phyloP scores from a whole-genome alignment of 2,329 filamentous ascomycete genomes.

The Aspergillus cejpii region DNA sequence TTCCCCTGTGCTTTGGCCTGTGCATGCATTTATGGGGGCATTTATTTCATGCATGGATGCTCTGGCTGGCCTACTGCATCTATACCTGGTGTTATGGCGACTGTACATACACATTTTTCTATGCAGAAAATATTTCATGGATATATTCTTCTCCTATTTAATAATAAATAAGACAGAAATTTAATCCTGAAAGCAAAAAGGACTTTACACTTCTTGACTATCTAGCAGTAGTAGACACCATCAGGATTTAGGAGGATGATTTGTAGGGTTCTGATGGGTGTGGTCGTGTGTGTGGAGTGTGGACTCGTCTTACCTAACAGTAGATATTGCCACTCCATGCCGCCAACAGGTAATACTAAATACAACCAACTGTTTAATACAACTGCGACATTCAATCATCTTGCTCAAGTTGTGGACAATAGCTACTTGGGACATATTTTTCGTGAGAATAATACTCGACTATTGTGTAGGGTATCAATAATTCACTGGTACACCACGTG shows the following conservation, averaged over 20 bases:
- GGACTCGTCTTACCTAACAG: background rate
- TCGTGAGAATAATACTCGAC: background rate
- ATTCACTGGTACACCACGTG: background rate
- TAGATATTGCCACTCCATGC: conserved; percentile 21
- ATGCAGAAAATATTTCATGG: background rate
- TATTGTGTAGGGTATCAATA: background rate
- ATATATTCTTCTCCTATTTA: background rate
- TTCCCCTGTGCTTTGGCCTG: background rate
- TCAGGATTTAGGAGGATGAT: too few species aligned
- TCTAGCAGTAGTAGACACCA: too few species aligned
- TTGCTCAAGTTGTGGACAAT: background rate
- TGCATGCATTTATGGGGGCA: background rate
- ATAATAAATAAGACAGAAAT: background rate
- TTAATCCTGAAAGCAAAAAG: too few species aligned
- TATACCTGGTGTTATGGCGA: background rate
- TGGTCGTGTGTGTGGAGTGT: conserved; percentile 12
- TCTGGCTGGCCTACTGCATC: background rate
- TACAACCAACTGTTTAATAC: conserved; percentile 1
- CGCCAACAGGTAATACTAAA: conserved; percentile 11
- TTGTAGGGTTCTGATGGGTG: conserved; percentile 19
- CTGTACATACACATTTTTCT: background rate
- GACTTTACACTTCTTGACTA: too few species aligned
- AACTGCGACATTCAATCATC: background rate
- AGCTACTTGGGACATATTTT: background rate
- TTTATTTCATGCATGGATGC: background rate